These are phyloP conservation scores for Chlamydomonas urium DNA, from an alignment of 139 green algal species.

Conservation along the genomic window DNA sequence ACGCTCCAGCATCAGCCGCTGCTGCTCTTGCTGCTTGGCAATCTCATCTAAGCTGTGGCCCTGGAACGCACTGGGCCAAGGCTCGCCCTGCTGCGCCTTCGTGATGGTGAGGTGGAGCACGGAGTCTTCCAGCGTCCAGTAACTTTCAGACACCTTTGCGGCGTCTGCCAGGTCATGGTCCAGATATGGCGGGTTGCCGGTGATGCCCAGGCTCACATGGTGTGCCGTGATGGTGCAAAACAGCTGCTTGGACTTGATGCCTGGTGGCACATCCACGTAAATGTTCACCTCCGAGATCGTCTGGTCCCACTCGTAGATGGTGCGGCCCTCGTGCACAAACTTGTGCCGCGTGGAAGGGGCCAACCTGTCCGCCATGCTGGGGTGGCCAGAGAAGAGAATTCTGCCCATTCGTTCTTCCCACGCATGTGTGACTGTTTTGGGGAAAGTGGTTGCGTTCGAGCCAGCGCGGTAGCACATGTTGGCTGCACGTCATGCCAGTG, in stretches of 20 bases:
- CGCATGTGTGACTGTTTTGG: too few relatives aligned
- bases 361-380: constrained; percentile 56
- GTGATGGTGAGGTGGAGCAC: constrained; percentile 60
- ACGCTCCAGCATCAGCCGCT: constrained; percentile 86
- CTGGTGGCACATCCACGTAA: constrained; percentile 72
- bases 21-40: constrained; percentile 46
- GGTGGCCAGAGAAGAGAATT: too few relatives aligned
- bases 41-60: not conserved
- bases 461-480: too few relatives aligned
- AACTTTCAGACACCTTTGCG: constrained; percentile 8
- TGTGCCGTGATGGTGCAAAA: constrained; percentile 50
- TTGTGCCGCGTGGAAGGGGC: constrained; percentile 48
- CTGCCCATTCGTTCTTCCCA: too few relatives aligned
- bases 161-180: not conserved
- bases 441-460: too few relatives aligned
- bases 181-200: constrained; percentile 22
- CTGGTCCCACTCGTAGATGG: constrained; percentile 91
- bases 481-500: too few relatives aligned
- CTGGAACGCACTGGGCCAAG: constrained; percentile 65
- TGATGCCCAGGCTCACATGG: constrained; percentile 67
- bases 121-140: constrained; percentile 48
- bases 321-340: constrained; percentile 49
- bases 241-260: constrained; percentile 63
- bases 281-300: constrained; percentile 70
- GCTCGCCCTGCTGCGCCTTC: constrained; percentile 71